These are phyloP conservation scores for Inga leiocalycina DNA, from an alignment of 306 rosid species.

Conservation along the genomic window DNA sequence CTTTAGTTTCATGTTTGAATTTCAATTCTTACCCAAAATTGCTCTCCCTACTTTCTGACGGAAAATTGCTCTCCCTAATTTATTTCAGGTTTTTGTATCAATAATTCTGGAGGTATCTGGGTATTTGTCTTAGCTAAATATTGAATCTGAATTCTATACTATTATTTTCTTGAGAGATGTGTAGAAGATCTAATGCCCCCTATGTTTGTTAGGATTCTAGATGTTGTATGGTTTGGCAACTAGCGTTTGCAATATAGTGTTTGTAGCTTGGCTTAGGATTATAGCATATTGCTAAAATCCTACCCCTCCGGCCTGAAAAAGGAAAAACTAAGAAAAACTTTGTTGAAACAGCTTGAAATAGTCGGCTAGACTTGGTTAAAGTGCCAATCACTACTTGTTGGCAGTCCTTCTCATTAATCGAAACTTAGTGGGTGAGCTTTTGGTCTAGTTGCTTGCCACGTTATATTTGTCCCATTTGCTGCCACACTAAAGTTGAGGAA, in stretches of 20 bases:
- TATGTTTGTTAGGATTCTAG: conserved; percentile 19
- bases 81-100: not conserved
- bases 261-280: not conserved
- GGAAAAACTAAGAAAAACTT: not conserved
- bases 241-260: conserved; percentile 7
- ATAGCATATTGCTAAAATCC: not conserved
- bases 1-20: conserved; percentile 1
- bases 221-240: conserved; percentile 22
- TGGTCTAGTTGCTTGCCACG: not conserved
- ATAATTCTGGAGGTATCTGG: not conserved
- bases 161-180: conserved; percentile 8
- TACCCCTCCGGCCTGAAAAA: not conserved
- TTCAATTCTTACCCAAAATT: not conserved
- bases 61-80: not conserved
- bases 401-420: not conserved
- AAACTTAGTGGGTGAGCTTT: conserved; percentile 11
- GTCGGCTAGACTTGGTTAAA: not conserved
- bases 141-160: conserved; percentile 7
- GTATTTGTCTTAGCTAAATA: conserved; percentile 15
- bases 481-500: not conserved
- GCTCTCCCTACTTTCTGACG: not conserved
- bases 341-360: not conserved
- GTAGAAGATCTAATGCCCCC: conserved; percentile 22
- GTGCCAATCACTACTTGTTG: not conserved
- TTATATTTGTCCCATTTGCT: not conserved